Base-by-base conservation (phyloP, 2,329 filamentous ascomycete genomes). In the Neonectria magnoliae region DNA sequence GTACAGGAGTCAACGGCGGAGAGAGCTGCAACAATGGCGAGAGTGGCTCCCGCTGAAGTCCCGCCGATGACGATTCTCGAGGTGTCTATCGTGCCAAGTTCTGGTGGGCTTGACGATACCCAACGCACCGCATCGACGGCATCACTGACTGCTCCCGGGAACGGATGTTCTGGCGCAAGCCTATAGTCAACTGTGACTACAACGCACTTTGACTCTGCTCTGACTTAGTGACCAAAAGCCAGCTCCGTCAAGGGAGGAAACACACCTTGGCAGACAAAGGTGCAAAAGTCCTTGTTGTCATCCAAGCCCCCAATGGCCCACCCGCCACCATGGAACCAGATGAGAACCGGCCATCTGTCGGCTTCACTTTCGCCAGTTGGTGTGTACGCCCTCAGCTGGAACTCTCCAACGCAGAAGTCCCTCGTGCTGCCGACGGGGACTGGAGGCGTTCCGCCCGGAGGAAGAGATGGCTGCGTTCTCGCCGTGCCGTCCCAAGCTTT, bases 301-400 rank as follows among this genome's bases (percentile, higher is more conserved):
- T 68, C 66, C 4, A 78, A 31, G 4, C 71, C 73, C 0, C 78
- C 78, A 42, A 78, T 72, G 8, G 75, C 77, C 76, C 76, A 79
- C 2, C 78, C 77, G 13, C 78, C 78, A 31, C 78, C 78, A 44
- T 80, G 77, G 31, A 73, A 75, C 78, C 77, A 79, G 3, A 79
- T 45, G 13, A 78, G 68, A 2, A 70, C 62, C 1, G 78, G 76
- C 76, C 76, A 79, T 1, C 72, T 75, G 0, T 31, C 25, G 0
- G 29, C 31, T 1, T 71, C 68, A 7, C 62, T 33, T 1, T 65
- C 33, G 1, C 67, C 64, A 3, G 59, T 58, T 3, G 76, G 77
- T 1, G 60, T 67, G 45, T 76, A 79, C 5, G 76, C 66, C 8
- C 76, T 66, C 1, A 73, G 57, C 7, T 68, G 63, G 44, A 76